A percentile compares a stretch with the other conserved stretches of the same genome.
These are phyloP conservation scores for Triticum urartu DNA, from an alignment of 176 grass and related monocot species.

Conservation along the genomic window DNA sequence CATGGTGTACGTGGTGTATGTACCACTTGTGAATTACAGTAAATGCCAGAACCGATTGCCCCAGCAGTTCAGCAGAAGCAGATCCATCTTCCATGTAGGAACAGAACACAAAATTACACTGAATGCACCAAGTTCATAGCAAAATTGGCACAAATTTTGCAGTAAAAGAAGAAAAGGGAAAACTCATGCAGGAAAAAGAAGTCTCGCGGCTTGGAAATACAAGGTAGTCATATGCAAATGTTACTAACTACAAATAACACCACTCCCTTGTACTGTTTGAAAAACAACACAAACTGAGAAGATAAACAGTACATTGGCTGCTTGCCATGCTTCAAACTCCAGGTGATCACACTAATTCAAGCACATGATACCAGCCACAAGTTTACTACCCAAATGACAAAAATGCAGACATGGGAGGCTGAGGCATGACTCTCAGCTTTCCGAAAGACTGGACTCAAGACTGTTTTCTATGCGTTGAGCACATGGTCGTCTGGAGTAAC, in stretches of 20 bases:
- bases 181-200: background rate
- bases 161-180: background rate
- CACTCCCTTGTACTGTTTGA: constrained; percentile 10
- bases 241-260: constrained; percentile 42
- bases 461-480: constrained; percentile 9
- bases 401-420: constrained; percentile 19
- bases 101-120: background rate
- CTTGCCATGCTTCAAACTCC: constrained; percentile 29
- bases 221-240: background rate
- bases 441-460: background rate
- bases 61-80: background rate
- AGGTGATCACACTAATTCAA: constrained; percentile 30
- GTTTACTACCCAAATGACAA: constrained; percentile 41
- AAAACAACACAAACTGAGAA: constrained; percentile 4
- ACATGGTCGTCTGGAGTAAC: constrained; percentile 30
- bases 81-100: background rate
- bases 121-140: background rate
- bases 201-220: background rate
- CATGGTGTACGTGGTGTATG: background rate
- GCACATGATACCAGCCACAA: constrained; percentile 36
- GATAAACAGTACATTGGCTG: constrained; percentile 6
- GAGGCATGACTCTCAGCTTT: background rate
- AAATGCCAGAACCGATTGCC: background rate
- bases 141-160: background rate
- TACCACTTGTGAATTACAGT: constrained; percentile 19